Evolutionary conservation across 768 basidiomycete genomes (phyloP).

Genomic region (Podaxis sp.): DNA sequence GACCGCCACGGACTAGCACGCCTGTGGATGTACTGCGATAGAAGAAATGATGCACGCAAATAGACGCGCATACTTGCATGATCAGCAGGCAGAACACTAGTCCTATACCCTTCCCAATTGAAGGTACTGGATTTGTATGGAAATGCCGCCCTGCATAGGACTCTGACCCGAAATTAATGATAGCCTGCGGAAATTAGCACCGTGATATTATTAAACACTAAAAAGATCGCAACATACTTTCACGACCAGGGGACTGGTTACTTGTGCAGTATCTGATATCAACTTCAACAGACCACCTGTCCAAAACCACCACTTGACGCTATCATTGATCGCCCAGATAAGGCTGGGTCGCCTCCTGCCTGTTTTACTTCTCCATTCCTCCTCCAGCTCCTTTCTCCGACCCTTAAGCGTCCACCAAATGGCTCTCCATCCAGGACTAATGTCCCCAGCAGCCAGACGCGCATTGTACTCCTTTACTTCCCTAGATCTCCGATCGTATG

Average conservation of each 20-base stretch:
- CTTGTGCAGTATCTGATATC: slow-evolving; percentile 69
- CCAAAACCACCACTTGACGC: slow-evolving; percentile 81
- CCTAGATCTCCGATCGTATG: slow-evolving; percentile 58
- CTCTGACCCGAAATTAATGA: slow-evolving; percentile 67
- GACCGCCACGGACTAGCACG: slow-evolving; percentile 77
- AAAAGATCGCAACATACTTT: slow-evolving; percentile 52
- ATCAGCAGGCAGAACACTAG: slow-evolving; percentile 67
- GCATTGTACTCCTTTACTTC: slow-evolving; percentile 71
- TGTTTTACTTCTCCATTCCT: slow-evolving; percentile 59
- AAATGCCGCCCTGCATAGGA: slow-evolving; percentile 53
- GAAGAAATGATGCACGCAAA: slow-evolving; percentile 82
- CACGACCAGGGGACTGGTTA: slow-evolving; percentile 75
- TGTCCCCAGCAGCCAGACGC: slow-evolving; percentile 62
- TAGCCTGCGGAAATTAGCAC: slow-evolving; percentile 40
- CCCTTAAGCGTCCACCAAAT: slow-evolving; percentile 64
- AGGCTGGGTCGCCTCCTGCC: slow-evolving; percentile 68
- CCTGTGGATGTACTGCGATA: slow-evolving; percentile 73
- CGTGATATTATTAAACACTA: not conserved
- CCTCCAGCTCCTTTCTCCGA: slow-evolving; percentile 53
- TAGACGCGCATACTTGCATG: slow-evolving; percentile 65
- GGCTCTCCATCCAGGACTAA: slow-evolving; percentile 52
- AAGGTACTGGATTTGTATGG: slow-evolving; percentile 34
- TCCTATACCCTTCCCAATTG: slow-evolving; percentile 65
- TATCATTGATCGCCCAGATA: slow-evolving; percentile 71
- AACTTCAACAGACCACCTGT: slow-evolving; percentile 56